Evolutionary conservation across 1,139 yeast genomes (phyloP).

Genomic region (Blastobotrys buckinghamii): DNA sequence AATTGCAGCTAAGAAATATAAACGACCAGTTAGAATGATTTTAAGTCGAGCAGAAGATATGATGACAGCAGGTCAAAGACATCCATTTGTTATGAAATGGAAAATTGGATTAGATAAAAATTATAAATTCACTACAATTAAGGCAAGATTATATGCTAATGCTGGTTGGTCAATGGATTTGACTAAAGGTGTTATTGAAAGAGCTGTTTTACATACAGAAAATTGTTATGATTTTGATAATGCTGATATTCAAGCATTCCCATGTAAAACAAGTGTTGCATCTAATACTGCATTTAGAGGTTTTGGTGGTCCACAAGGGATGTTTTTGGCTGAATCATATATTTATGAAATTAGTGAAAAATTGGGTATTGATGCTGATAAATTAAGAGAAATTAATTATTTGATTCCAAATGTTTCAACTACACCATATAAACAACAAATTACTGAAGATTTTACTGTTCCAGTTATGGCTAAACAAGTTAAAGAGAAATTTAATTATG

Average conservation of each 20-base stretch:
- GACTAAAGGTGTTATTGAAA: conserved; percentile 42
- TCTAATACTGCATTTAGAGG: conserved; percentile 45
- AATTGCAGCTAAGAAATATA: conserved; percentile 47
- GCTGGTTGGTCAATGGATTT: conserved; percentile 45
- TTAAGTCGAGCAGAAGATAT: conserved; percentile 40
- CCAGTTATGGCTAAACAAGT: conserved; percentile 35
- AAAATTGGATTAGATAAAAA: conserved; percentile 38
- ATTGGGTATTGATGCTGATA: conserved; percentile 37
- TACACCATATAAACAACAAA: conserved; percentile 39
- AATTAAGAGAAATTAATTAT: conserved; percentile 36
- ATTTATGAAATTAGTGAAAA: conserved; percentile 37
- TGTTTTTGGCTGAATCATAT: conserved; percentile 39
- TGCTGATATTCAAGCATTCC: conserved; percentile 34
- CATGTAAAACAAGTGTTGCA: conserved; percentile 41
- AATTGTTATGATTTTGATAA: conserved; percentile 41
- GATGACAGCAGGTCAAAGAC: conserved; percentile 42
- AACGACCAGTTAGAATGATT: conserved; percentile 39
- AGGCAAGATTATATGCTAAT: conserved; percentile 38
- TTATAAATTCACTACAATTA: conserved; percentile 37
- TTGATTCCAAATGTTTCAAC: conserved; percentile 30
- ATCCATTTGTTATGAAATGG: conserved; percentile 42
- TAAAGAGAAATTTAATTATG: conserved; percentile 33
- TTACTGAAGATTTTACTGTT: conserved; percentile 39
- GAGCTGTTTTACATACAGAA: conserved; percentile 40
- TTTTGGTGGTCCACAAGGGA: conserved; percentile 46